phyloP scores from a whole-genome alignment of 805 yeast species.

The Priceomyces fermenticarens region DNA sequence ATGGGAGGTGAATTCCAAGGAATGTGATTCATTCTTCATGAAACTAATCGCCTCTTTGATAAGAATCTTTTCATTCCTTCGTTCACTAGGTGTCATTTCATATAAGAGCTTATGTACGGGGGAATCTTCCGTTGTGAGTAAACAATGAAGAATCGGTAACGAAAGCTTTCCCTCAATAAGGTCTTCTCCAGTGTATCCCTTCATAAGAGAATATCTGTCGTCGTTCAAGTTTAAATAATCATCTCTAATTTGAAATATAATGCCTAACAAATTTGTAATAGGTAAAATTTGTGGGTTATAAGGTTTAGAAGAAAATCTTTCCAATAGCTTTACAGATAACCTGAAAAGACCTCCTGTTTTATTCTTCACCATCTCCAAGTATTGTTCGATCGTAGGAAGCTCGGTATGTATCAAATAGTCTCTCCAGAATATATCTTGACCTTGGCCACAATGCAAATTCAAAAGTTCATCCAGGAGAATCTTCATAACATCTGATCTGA shows the following conservation, averaged over 20 bases:
- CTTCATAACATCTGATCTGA: conserved; percentile 26
- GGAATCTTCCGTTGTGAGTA: conserved; percentile 11
- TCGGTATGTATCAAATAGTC: conserved; percentile 35
- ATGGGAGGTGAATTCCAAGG: conserved; percentile 22
- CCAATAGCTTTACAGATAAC: conserved; percentile 66
- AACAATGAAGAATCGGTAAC: conserved; percentile 72
- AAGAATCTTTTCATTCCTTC: conserved; percentile 12
- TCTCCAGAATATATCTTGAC: conserved; percentile 86
- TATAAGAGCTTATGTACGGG: conserved; percentile 24
- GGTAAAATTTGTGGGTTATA: conserved; percentile 29
- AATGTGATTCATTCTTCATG: conserved; percentile 19
- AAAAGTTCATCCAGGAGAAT: conserved; percentile 71
- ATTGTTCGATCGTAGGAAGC: conserved; percentile 41
- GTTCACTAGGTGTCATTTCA: conserved; percentile 11
- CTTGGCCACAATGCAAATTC: conserved; percentile 86
- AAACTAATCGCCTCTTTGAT: conserved; percentile 18
- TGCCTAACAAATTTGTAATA: conserved; percentile 73
- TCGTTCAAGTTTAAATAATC: conserved; percentile 72
- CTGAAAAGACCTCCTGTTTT: conserved; percentile 88
- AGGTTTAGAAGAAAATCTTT: conserved; percentile 15
- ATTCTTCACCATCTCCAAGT: conserved; percentile 76
- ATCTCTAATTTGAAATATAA: conserved; percentile 81
- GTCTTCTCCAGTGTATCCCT: conserved; percentile 72
- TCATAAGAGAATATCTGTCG: conserved; percentile 55
- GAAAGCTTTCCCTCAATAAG: conserved; percentile 87